phyloP scores from a whole-genome alignment of 2,329 filamentous ascomycete genomes.

The Penicillium psychrosexuale region DNA sequence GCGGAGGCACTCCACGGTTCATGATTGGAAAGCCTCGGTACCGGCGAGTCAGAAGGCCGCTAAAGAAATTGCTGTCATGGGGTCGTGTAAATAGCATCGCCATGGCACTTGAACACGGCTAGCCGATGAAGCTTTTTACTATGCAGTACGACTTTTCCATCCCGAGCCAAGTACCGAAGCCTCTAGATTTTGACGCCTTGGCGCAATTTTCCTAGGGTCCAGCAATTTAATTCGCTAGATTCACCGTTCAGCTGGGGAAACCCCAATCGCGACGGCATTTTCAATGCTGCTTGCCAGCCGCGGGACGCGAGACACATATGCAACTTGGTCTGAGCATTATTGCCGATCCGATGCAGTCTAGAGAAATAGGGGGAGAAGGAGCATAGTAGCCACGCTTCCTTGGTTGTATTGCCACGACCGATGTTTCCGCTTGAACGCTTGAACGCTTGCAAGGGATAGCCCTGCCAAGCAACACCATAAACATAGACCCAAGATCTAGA shows the following conservation, averaged over 20 bases:
- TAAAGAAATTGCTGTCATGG: not conserved
- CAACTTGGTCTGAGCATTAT: not conserved
- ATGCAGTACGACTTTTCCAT: not conserved
- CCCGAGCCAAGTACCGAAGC: slow-evolving; percentile 17
- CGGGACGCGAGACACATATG: not conserved
- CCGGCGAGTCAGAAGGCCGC: not conserved
- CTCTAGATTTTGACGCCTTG: not conserved
- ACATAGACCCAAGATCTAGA: no score
- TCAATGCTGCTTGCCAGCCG: not conserved
- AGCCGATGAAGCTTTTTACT: slow-evolving; percentile 10
- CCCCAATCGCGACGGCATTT: not conserved
- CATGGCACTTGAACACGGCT: slow-evolving; percentile 23
- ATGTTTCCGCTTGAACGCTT: not conserved
- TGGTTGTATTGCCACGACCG: not conserved
- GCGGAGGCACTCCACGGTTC: slow-evolving; percentile 22
- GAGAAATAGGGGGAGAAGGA: not conserved
- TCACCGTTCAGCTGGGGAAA: not conserved
- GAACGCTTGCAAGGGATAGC: not conserved
- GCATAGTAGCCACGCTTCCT: not conserved
- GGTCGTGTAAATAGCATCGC: not conserved
- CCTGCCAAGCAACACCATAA: no score
- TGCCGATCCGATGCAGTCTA: no score
- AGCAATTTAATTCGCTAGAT: not conserved
- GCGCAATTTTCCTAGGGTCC: not conserved
- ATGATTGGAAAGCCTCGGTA: not conserved